Percentiles rank a stretch among this genome's conserved stretches.
Evolutionary conservation across 2,329 filamentous ascomycete genomes (phyloP).

Genomic region (Xylariaceae sp.): DNA sequence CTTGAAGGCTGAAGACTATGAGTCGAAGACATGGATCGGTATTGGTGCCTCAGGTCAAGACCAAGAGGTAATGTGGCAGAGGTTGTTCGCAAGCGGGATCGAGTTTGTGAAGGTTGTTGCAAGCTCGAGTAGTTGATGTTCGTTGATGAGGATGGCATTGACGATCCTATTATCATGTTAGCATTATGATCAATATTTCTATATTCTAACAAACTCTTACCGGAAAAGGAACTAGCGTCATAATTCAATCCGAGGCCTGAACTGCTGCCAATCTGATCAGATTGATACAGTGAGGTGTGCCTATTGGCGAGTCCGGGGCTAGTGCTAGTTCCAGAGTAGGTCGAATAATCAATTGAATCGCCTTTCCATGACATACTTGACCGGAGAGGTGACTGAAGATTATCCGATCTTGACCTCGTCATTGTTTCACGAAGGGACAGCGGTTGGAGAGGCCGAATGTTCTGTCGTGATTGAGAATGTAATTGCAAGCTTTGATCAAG

Average conservation of each 20-base stretch:
- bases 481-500: conserved; percentile 44
- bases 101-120: conserved; percentile 41
- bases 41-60: conserved; percentile 31
- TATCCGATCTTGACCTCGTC: conserved; percentile 54
- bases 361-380: conserved; percentile 62
- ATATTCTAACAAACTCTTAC: conserved; percentile 35
- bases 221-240: conserved; percentile 49
- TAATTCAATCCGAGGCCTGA: conserved; percentile 43
- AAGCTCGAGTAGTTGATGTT: conserved; percentile 48
- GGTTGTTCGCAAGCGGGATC: conserved; percentile 47
- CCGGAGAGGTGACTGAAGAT: conserved; percentile 54
- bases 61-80: conserved; percentile 31
- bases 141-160: conserved; percentile 44
- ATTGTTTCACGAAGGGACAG: conserved; percentile 56
- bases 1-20: conserved; percentile 29
- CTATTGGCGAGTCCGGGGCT: conserved; percentile 46
- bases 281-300: conserved; percentile 48
- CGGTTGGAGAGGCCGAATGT: conserved; percentile 52
- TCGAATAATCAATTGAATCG: conserved; percentile 54
- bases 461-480: conserved; percentile 42
- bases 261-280: conserved; percentile 42
- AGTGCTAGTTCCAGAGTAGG: conserved; percentile 43
- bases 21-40: conserved; percentile 27
- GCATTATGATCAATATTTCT: background rate
- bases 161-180: conserved; percentile 36